phyloP scores from a whole-genome alignment of 2,329 filamentous ascomycete genomes.

The Aspergillus fumigatus region DNA sequence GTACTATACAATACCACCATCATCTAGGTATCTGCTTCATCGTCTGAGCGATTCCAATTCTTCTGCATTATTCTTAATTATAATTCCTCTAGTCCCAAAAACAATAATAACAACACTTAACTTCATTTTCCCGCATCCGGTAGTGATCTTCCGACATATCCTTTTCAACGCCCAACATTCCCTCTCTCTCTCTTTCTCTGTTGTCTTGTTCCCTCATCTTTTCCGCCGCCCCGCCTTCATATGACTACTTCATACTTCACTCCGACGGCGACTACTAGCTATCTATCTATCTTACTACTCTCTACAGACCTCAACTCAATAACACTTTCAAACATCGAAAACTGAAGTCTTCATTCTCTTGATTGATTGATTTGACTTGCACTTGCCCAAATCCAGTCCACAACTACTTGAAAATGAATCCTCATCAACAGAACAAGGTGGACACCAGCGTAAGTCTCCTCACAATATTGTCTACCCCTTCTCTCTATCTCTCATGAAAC shows the following conservation, averaged over 20 bases:
- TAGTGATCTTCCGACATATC: not conserved
- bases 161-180: not conserved
- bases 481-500: not conserved
- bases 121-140: not conserved
- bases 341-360: not conserved
- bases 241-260: not conserved
- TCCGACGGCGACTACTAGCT: not conserved
- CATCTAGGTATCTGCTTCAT: not conserved
- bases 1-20: not conserved
- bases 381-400: not conserved
- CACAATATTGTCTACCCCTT: not conserved
- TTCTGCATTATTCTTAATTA: not conserved
- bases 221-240: not conserved
- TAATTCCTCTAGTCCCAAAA: not conserved
- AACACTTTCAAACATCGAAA: not conserved
- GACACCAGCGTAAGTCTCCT: constrained; percentile 78
- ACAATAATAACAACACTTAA: no score
- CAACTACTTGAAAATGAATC: constrained; percentile 66
- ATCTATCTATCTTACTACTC: not conserved
- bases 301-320: not conserved
- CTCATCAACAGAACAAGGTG: constrained; percentile 97
- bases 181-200: not conserved
- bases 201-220: not conserved
- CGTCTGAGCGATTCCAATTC: not conserved
- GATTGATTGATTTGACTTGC: not conserved